A percentile compares a stretch with the other conserved stretches of the same genome.
phyloP scores from a whole-genome alignment of 1,284 basidiomycete genomes.

The Rhodotorula sp. region DNA sequence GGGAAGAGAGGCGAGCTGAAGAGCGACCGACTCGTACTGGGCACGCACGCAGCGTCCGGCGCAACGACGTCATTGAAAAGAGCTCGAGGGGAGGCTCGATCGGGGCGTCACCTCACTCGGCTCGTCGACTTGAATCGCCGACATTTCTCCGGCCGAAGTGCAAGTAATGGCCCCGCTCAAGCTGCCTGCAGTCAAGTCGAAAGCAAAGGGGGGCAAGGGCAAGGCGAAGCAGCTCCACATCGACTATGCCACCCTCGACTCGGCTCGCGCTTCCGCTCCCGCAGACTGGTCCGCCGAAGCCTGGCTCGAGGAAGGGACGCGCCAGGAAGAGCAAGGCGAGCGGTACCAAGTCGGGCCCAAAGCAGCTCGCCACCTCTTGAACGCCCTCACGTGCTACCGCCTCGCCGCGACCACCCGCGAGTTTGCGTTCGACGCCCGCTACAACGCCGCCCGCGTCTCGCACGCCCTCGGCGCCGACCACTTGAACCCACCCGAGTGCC shows the following conservation, averaged over 20 bases:
- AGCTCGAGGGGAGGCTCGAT: neutral
- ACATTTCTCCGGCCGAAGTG: neutral
- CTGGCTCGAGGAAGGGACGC: conserved; percentile 35
- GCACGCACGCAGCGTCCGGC: neutral
- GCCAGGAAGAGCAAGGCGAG: conserved; percentile 38
- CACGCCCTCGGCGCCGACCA: conserved; percentile 32
- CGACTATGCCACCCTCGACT: conserved; percentile 25
- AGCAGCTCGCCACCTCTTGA: conserved; percentile 24
- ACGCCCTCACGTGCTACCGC: conserved; percentile 27
- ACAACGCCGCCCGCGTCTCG: conserved; percentile 33
- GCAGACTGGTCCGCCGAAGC: conserved; percentile 11
- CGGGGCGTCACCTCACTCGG: neutral
- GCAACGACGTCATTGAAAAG: neutral
- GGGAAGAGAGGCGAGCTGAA: neutral
- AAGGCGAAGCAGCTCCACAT: conserved; percentile 28
- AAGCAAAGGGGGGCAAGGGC: conserved; percentile 1
- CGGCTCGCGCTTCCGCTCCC: conserved; percentile 17
- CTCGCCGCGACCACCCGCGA: conserved; percentile 14
- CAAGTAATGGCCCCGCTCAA: conserved; percentile 3
- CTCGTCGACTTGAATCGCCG: too few relatives aligned
- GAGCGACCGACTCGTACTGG: too few relatives aligned
- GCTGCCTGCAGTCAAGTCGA: conserved; percentile 18
- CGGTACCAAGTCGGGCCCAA: conserved; percentile 33
- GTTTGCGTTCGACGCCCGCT: conserved; percentile 19
- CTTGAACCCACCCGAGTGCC: conserved; percentile 7